Percentiles rank a stretch among this genome's conserved stretches.
phyloP scores from a whole-genome alignment of 2,329 filamentous ascomycete species.

The Pseudocercospora macadamiae region DNA sequence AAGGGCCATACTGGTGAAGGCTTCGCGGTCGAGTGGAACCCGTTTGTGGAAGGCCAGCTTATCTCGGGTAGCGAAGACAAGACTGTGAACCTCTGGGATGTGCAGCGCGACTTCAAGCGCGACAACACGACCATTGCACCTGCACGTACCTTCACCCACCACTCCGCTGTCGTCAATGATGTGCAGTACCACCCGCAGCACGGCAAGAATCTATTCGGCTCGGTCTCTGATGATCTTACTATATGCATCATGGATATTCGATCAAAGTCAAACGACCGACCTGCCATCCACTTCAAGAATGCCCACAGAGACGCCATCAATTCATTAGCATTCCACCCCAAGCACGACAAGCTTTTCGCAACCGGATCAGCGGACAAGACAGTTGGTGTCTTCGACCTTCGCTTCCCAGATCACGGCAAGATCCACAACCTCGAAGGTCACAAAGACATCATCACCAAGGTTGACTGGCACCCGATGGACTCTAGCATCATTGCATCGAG shows the following conservation, averaged over 20 bases:
- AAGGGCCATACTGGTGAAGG: slow-evolving; percentile 85
- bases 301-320: slow-evolving; percentile 95
- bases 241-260: slow-evolving; percentile 91
- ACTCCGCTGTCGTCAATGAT: slow-evolving; percentile 91
- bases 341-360: slow-evolving; percentile 84
- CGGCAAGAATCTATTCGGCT: slow-evolving; percentile 76
- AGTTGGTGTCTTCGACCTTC: slow-evolving; percentile 91
- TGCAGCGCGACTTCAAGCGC: slow-evolving; percentile 70
- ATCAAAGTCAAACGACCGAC: slow-evolving; percentile 55
- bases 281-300: slow-evolving; percentile 65
- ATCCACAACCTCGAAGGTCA: slow-evolving; percentile 90
- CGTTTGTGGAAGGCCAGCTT: slow-evolving; percentile 77
- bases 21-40: slow-evolving; percentile 91
- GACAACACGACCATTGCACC: slow-evolving; percentile 72
- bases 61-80: slow-evolving; percentile 90
- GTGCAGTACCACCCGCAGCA: slow-evolving; percentile 93
- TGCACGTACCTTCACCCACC: slow-evolving; percentile 78
- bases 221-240: slow-evolving; percentile 92
- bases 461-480: slow-evolving; percentile 94
- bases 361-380: slow-evolving; percentile 96
- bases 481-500: slow-evolving; percentile 85
- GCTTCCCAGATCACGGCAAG: slow-evolving; percentile 69
- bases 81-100: slow-evolving; percentile 91
- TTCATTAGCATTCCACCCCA: slow-evolving; percentile 90
- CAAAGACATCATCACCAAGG: slow-evolving; percentile 83